These are phyloP conservation scores for Encephalitozoon intestinalis DNA, from an alignment of 371 early-diverging fungal genomes.

Conservation along the genomic window DNA sequence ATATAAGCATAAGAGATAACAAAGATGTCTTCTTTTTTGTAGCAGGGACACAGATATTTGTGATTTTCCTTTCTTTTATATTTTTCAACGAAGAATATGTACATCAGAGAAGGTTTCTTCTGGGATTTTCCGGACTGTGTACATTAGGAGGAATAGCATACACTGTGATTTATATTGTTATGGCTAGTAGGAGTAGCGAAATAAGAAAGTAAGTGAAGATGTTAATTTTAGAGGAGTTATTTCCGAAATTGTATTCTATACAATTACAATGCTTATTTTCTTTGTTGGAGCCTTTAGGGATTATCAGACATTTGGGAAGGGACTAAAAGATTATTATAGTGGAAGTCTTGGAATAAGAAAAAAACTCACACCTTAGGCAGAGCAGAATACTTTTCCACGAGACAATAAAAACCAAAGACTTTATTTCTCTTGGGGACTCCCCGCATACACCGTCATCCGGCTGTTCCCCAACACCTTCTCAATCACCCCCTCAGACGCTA, in stretches of 20 bases:
- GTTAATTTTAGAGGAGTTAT: conserved; percentile 2
- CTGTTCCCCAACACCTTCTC: conserved; percentile 6
- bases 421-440: not conserved
- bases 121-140: not conserved
- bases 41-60: not conserved
- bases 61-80: not conserved
- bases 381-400: not conserved
- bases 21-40: not conserved
- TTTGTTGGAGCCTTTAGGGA: not conserved
- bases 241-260: not conserved
- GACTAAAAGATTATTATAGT: not conserved
- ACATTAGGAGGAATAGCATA: not conserved
- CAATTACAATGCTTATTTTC: not conserved
- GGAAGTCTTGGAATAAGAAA: not conserved
- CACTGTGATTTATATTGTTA: not conserved
- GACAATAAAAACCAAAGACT: conserved; percentile 2
- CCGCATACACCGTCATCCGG: conserved; percentile 2
- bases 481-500: conserved; percentile 37
- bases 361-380: not conserved
- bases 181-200: not conserved
- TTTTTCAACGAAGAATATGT: conserved; percentile 2
- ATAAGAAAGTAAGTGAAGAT: conserved; percentile 3
- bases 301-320: not conserved
- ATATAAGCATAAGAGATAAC: not conserved
- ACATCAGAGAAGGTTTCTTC: not conserved